These are phyloP conservation scores for Capsella bursapastoris DNA, from an alignment of 345 rosid species.

Conservation along the genomic window DNA sequence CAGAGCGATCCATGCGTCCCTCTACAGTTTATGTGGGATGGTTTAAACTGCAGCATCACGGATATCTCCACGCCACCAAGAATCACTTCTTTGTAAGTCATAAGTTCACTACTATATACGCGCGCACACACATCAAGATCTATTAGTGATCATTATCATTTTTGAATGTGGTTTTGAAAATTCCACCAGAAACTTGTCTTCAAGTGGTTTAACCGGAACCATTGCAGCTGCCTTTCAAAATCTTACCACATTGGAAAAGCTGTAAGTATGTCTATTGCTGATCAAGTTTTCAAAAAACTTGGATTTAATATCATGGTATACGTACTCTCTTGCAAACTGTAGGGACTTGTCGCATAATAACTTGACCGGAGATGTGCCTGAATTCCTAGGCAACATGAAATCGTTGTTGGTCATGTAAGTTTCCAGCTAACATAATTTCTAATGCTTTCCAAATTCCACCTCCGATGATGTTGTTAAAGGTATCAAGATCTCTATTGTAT, in stretches of 20 bases:
- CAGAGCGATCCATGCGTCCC: conserved; percentile 32
- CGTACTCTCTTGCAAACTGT: background rate
- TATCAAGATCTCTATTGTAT: background rate
- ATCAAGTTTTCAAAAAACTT: no score
- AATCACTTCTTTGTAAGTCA: conserved; percentile 36
- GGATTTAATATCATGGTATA: no score
- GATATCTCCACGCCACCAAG: background rate
- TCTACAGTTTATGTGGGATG: conserved; percentile 5
- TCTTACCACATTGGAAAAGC: conserved; percentile 39
- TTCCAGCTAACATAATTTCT: background rate
- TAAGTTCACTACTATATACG: background rate
- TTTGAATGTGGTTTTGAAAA: background rate
- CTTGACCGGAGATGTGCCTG: conserved; percentile 56
- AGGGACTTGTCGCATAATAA: conserved; percentile 68
- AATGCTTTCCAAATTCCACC: background rate
- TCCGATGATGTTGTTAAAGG: background rate
- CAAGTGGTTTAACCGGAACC: conserved; percentile 48
- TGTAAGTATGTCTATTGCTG: conserved; percentile 44
- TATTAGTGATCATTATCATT: background rate
- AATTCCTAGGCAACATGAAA: conserved; percentile 49
- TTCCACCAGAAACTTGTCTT: conserved; percentile 46
- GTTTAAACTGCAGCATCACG: conserved; percentile 4
- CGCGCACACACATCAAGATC: background rate
- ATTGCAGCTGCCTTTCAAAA: conserved; percentile 44
- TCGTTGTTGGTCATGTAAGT: conserved; percentile 55